These are phyloP conservation scores for Corylus americana DNA, from an alignment of 306 rosid genomes.

Conservation along the genomic window DNA sequence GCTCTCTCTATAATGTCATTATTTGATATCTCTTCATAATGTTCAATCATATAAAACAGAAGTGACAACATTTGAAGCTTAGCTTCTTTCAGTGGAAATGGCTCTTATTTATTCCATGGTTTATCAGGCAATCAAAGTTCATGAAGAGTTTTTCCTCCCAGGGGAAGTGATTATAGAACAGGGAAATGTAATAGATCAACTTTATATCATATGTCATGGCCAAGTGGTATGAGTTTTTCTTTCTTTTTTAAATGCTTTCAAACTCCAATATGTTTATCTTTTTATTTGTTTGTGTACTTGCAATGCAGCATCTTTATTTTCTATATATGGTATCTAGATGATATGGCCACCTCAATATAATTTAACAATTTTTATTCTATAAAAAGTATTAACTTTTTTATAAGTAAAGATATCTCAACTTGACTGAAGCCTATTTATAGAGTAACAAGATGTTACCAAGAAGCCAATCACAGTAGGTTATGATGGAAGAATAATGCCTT, in stretches of 20 bases:
- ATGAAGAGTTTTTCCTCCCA: constrained; percentile 67
- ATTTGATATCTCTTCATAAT: too few species aligned
- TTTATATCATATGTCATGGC: constrained; percentile 61
- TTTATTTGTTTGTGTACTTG: neutral
- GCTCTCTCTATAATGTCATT: neutral
- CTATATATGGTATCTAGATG: neutral
- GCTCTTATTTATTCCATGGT: constrained; percentile 17
- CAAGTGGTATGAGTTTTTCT: constrained; percentile 47
- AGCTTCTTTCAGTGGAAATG: constrained; percentile 8
- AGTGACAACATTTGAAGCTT: constrained; percentile 2
- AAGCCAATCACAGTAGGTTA: neutral
- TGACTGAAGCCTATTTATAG: neutral
- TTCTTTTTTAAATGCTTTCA: neutral
- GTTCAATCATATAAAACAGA: too few species aligned
- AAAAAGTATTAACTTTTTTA: neutral
- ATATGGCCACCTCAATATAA: neutral
- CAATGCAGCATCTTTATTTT: neutral
- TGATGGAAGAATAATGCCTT: neutral
- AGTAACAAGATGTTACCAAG: neutral
- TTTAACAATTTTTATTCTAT: neutral
- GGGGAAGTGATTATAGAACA: constrained; percentile 59
- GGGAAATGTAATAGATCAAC: constrained; percentile 53
- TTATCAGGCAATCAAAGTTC: constrained; percentile 52
- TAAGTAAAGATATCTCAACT: neutral
- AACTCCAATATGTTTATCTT: neutral